Percentiles rank a stretch among this genome's conserved stretches.
phyloP scores from a whole-genome alignment of 1,284 basidiomycete species.

The Rhodotorula glutinis region DNA sequence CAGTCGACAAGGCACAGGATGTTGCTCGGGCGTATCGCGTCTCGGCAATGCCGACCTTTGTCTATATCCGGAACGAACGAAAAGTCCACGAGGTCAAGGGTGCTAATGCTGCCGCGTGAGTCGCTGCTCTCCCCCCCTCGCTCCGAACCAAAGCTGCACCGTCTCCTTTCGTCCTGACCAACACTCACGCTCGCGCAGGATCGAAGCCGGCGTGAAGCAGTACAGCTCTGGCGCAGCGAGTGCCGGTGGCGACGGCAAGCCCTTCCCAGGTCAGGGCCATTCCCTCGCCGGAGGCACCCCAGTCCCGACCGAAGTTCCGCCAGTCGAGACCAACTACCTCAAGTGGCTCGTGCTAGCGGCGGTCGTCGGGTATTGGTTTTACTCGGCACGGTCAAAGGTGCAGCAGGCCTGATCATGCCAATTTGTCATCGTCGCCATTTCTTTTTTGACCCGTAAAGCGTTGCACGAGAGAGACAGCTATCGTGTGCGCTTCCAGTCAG shows the following conservation, averaged over 20 bases:
- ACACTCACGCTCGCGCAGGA: not conserved
- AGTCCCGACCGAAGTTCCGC: conserved; percentile 19
- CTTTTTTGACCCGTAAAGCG: too few species aligned
- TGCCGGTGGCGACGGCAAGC: not conserved
- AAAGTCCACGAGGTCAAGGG: conserved; percentile 32
- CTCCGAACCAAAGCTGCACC: too few species aligned
- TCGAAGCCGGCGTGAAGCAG: conserved; percentile 33
- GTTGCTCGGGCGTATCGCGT: conserved; percentile 11
- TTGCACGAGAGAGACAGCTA: too few species aligned
- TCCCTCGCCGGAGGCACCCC: conserved; percentile 20
- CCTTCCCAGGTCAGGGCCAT: conserved; percentile 30
- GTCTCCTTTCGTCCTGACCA: not conserved
- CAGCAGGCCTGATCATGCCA: not conserved
- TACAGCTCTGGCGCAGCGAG: not conserved
- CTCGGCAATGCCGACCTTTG: conserved; percentile 38
- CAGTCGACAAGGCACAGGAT: conserved; percentile 24
- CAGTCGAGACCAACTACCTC: conserved; percentile 8
- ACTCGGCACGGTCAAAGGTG: conserved; percentile 2
- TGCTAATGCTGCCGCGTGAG: conserved; percentile 21
- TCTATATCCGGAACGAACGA: conserved; percentile 23
- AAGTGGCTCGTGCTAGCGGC: conserved; percentile 2
- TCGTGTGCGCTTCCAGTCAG: too few species aligned
- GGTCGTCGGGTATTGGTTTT: conserved; percentile 9
- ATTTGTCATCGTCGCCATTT: too few species aligned
- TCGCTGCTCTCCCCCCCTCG: not conserved